Evolutionary conservation across 768 basidiomycete species (phyloP).

Genomic region (Tulasnella calospora): DNA sequence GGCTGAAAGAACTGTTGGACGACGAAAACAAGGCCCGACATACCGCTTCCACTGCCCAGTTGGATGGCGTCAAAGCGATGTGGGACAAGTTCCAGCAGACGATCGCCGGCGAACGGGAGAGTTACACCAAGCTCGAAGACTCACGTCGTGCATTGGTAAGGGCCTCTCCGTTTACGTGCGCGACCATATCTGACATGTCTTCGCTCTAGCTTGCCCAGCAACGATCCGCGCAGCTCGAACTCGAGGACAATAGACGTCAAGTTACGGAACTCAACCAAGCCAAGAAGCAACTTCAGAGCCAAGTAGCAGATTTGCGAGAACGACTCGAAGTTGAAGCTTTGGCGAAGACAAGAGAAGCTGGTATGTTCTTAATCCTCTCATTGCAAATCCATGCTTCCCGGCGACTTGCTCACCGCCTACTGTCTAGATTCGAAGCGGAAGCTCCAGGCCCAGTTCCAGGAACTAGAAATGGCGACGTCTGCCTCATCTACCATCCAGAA

Average conservation of each 20-base stretch:
- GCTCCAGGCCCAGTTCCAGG: background rate
- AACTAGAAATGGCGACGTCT: too few species aligned
- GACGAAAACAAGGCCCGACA: conserved; percentile 62
- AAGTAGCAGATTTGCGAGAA: conserved; percentile 51
- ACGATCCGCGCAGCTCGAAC: conserved; percentile 55
- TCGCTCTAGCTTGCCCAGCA: conserved; percentile 60
- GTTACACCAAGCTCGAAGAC: conserved; percentile 60
- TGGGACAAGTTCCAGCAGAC: conserved; percentile 62
- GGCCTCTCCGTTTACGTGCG: background rate
- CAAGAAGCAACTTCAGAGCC: conserved; percentile 56
- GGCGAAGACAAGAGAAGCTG: conserved; percentile 54
- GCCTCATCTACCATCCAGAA: background rate
- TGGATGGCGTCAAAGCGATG: conserved; percentile 59
- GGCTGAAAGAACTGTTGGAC: conserved; percentile 51
- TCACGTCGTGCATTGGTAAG: conserved; percentile 64
- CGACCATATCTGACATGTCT: background rate
- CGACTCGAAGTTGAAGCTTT: conserved; percentile 50
- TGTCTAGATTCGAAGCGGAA: too few species aligned
- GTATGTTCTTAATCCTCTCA: conserved; percentile 38
- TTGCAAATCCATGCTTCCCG: background rate
- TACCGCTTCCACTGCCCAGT: conserved; percentile 56
- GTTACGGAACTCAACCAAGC: conserved; percentile 52
- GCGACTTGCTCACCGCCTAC: too few species aligned
- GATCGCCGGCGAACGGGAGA: conserved; percentile 56
- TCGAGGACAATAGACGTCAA: conserved; percentile 61